Conservation (phyloP, 345 rosid genomes). For the Psidium guajava region DNA sequence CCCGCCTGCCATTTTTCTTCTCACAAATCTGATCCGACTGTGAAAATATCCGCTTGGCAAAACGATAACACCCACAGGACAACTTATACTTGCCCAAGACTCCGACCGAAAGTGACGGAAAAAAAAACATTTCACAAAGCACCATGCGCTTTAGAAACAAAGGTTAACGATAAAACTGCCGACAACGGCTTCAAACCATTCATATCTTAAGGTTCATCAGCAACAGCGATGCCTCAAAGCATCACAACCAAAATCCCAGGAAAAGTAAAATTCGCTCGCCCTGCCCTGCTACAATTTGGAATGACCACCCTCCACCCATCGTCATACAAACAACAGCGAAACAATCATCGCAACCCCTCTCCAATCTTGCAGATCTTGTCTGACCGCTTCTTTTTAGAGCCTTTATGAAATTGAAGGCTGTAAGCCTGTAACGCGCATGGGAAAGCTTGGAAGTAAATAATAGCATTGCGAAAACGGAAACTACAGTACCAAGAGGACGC, state of each 20-base stretch:
- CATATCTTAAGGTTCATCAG: background rate
- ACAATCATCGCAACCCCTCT: background rate
- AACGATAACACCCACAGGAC: background rate
- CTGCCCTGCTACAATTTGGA: background rate
- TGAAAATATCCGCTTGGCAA: background rate
- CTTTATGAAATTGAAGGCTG: background rate
- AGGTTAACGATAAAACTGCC: background rate
- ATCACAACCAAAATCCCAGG: background rate
- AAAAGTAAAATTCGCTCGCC: background rate
- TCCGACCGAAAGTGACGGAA: background rate
- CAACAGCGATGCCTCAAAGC: background rate
- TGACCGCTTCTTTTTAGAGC: background rate
- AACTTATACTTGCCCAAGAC: background rate
- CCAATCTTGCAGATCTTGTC: background rate
- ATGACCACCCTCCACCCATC: background rate
- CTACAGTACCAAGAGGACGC: background rate
- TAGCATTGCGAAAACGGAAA: background rate
- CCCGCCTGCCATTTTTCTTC: background rate
- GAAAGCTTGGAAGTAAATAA: background rate
- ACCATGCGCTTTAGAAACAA: background rate
- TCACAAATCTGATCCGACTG: background rate
- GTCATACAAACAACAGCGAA: background rate
- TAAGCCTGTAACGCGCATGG: background rate
- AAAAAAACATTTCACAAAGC: background rate
- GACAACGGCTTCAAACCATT: background rate